Evolutionary conservation across 2,329 filamentous ascomycete species (phyloP), one percentile per base, ranked within the genome.

Genomic region (Diaporthe citriasiana): DNA sequence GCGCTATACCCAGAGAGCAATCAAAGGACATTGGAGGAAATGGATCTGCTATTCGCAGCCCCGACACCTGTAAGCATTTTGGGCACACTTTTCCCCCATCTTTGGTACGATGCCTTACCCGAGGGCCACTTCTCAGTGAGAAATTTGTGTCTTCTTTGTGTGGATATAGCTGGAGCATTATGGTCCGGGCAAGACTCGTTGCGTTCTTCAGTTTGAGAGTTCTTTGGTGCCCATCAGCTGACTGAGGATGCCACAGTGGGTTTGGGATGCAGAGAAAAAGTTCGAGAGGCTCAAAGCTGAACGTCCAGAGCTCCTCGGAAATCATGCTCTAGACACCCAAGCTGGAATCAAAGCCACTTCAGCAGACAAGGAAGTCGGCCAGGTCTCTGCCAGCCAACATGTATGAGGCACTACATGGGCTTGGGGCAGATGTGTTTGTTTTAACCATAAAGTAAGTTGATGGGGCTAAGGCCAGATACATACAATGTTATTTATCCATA

Each of bases 1-100:
- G 91, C 91, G 0, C 79, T 95, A 0, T 95, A 94, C 73, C 93
- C 93, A 0, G 93, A 95, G 80, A 93, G 90, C 4, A 94, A 92
- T 79, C 91, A 93, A 80, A 88, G 93, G 0, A 94, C 92, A 0
- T 84, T 95, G 0, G 93, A 95, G 78, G 93, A 94, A 79, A 94
- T 95, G 85, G 91, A 95, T 75, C 82, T 94, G 0, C 82, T 95
- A 0, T 95, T 95, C 77, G 91, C 92, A 0, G 88, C 90, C 27
- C 50, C 50, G 6, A 74, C 72, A 13, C 74, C 74, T 27, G 63
- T 68, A 22, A 68, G 63, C 30, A 13, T 25, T 4, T 7, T 35
- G 9, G 1, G 1, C 13, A 3, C 22, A 38, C 45, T 17, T 27
- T 12, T 17, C 9, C 22, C 4, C 45, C 10, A 0, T 10, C 7